Evolutionary conservation across 2,329 filamentous ascomycete genomes (phyloP).

Genomic region (Nothomitra cinnamomea): DNA sequence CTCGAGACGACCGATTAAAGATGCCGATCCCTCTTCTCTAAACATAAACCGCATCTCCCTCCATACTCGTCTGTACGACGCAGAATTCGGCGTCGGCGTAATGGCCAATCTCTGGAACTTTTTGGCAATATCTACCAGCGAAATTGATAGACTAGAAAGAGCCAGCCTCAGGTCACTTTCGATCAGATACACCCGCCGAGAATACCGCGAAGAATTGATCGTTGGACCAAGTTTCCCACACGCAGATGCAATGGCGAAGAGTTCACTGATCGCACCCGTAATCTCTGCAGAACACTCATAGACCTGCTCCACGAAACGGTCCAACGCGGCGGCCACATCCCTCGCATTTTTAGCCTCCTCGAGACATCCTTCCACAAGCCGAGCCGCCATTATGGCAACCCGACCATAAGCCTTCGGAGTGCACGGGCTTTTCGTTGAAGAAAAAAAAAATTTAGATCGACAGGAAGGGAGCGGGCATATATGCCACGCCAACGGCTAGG

Average conservation of each 20-base stretch:
- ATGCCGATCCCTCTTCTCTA: neutral
- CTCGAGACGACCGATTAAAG: constrained; percentile 4
- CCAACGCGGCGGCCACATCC: constrained; percentile 34
- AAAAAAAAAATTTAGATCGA: neutral
- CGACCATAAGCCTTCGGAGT: neutral
- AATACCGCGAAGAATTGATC: neutral
- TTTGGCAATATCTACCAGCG: neutral
- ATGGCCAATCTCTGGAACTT: constrained; percentile 1
- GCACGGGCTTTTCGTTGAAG: constrained; percentile 1
- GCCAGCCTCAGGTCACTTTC: neutral
- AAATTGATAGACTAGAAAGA: constrained; percentile 2
- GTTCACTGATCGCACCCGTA: constrained; percentile 33
- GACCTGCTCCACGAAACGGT: constrained; percentile 31
- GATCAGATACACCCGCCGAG: constrained; percentile 1
- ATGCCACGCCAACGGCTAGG: constrained; percentile 3
- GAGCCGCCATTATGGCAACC: constrained; percentile 1
- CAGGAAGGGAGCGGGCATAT: neutral
- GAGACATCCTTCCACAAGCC: constrained; percentile 8
- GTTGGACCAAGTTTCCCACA: neutral
- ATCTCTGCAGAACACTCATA: constrained; percentile 34
- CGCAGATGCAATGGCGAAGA: constrained; percentile 34
- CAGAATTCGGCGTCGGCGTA: neutral
- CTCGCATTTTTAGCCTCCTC: constrained; percentile 31
- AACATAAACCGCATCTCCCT: constrained; percentile 3
- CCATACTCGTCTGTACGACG: constrained; percentile 4